Evolutionary conservation across 1,284 basidiomycete genomes (phyloP), one percentile per base, ranked within the genome.

Genomic region (Albatrellus sp.): DNA sequence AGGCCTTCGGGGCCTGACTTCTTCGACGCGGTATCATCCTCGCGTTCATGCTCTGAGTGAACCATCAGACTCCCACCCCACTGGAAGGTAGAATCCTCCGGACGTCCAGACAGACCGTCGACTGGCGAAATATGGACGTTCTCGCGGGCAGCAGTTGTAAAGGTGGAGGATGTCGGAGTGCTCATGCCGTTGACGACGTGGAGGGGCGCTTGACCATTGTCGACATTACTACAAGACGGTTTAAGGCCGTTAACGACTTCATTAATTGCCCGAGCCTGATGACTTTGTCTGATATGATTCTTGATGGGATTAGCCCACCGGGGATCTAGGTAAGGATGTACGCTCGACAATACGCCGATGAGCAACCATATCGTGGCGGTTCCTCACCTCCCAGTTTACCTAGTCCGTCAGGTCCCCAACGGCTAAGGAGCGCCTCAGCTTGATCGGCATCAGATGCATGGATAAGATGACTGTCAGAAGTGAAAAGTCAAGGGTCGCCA

Each of bases 391-490:
- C 88, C 37, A 93, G 66, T 65, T 96, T 97, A 49, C 90, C 90
- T 56, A 92, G 66, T 31, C 90, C 86, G 62, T 97, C 91, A 39
- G 86, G 80, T 31, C 87, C 83, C 92, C 93, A 96, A 49, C 90
- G 73, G 52, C 77, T 80, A 44, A 97, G 75, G 47, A 97, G 73
- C 29, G 86, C 90, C 58, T 90, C 87, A 28, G 90, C 81, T 61
- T 97, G 90, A 63, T 91, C 89, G 17, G 80, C 88, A 62, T 94
- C 89, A 46, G 89, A 92, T 14, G 93, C 90, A 64, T 97, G 92
- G 17, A 93, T 82, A 48, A 94, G 74, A 63, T 97, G 93, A 42
- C 90, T 93, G 55, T 31, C 45, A 55, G 50, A 56, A 52, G 56
- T 49, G 49, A 48, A 49, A 54, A 48, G 51, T 52, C 30, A 50